These are phyloP conservation scores for Fusarium miscanthi DNA, from an alignment of 2,329 filamentous ascomycete species.

Conservation along the genomic window DNA sequence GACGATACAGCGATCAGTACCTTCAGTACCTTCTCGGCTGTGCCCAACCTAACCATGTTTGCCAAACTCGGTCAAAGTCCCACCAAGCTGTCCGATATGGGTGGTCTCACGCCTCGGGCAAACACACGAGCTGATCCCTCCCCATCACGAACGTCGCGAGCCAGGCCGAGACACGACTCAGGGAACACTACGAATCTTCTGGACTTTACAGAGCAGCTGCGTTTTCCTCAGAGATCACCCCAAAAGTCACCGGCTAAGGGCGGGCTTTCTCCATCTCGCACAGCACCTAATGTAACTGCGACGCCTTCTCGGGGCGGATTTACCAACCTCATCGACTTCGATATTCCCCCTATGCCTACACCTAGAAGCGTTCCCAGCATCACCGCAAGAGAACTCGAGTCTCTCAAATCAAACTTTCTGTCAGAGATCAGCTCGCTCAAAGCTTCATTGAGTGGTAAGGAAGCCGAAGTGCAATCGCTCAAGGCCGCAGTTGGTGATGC, in stretches of 20 bases:
- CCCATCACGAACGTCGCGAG: conserved; percentile 51
- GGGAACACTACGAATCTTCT: conserved; percentile 80
- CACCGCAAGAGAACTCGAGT: conserved; percentile 91
- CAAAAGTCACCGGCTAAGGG: conserved; percentile 60
- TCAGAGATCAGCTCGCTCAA: conserved; percentile 96
- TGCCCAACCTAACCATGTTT: conserved; percentile 88
- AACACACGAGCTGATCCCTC: conserved; percentile 48
- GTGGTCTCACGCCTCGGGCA: conserved; percentile 54
- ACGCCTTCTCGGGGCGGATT: conserved; percentile 65
- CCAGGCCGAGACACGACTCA: conserved; percentile 55
- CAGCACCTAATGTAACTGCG: conserved; percentile 46
- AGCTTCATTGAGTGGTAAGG: conserved; percentile 90
- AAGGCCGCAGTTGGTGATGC: conserved; percentile 91
- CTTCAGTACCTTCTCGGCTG: conserved; percentile 89
- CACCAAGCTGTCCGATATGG: conserved; percentile 60
- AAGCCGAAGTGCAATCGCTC: conserved; percentile 88
- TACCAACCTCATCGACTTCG: conserved; percentile 77
- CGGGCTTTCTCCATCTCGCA: conserved; percentile 48
- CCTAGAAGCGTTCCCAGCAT: conserved; percentile 91
- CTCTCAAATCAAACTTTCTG: conserved; percentile 87
- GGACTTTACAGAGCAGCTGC: conserved; percentile 85
- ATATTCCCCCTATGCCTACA: conserved; percentile 92
- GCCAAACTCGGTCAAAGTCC: conserved; percentile 77
- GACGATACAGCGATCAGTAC: conserved; percentile 83
- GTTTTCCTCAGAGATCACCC: conserved; percentile 63